Base-by-base conservation (phyloP, 139 green algal genomes). In the Micractinium sp. region DNA sequence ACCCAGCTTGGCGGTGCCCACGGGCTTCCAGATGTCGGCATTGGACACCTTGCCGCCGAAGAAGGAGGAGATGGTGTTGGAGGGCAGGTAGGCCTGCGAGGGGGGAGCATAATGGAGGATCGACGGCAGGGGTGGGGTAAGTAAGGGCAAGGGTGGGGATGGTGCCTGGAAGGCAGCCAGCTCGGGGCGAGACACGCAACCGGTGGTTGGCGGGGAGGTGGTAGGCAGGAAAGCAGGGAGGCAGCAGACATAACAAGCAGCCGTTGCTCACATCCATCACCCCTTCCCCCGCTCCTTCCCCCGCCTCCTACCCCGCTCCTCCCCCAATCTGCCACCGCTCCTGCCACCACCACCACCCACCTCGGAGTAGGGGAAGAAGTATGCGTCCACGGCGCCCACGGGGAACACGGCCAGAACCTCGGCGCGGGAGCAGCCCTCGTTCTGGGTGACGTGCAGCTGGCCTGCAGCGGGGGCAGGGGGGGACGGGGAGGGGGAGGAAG, bases 351-450 rank as follows among this genome's bases (percentile, higher is more conserved):
- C 14, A 12, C 63, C 63, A 23, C 63, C 63, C 36, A 15, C 78
- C 78, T 84, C 78, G 27, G 23, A 67, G 47, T 84, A 84, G 13
- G 78, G 78, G 78, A 84, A 84, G 78, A 84, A 84, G 27, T 84
- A 63, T 13, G 56, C 41, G 41, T 36, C 41, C 7, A 67, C 20
- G 27, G 23, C 29, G 41, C 41, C 22, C 29, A 67, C 78, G 16
- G 53, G 53, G 78, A 84, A 84, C 41, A 84, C 78, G 9, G 78
- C 20, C 13, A 84, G 39, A 1, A 84, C 41, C 41, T 39, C 78
- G 12, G 78, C 78, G 41, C n/a, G n/a, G 41, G 53, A 35, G 78
- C 78, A 84, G 78, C 78, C 78, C 78, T 84, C 78, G 78, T 84
- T 84, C 78, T 84, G 78, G 78, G 78, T 84, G 35, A 84, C 78